phyloP scores from a whole-genome alignment of 371 early-diverging fungal species.

The Mucor plumbeus region DNA sequence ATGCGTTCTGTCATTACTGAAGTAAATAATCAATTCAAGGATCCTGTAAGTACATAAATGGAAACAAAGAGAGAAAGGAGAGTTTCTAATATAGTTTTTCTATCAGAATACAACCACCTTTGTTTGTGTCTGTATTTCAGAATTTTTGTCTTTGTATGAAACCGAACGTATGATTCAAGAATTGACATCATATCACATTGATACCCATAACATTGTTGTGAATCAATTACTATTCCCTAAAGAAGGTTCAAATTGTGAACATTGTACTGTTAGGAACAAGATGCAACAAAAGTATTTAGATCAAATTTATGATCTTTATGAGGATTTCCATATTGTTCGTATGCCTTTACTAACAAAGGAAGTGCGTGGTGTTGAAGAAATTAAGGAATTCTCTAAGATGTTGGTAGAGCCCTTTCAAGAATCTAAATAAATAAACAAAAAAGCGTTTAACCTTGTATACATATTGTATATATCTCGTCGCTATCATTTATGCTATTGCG shows the following conservation, averaged over 20 bases:
- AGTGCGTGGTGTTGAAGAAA: slow-evolving; percentile 93
- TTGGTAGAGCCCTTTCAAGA: slow-evolving; percentile 80
- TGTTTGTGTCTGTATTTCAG: slow-evolving; percentile 98
- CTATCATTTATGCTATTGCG: too few relatives aligned
- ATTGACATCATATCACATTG: slow-evolving; percentile 93
- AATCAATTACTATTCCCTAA: slow-evolving; percentile 97
- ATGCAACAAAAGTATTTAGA: slow-evolving; percentile 99
- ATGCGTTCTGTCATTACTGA: slow-evolving; percentile 95
- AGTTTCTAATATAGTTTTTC: not conserved
- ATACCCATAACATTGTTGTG: slow-evolving; percentile 98
- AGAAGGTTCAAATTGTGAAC: slow-evolving; percentile 93
- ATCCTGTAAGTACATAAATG: slow-evolving; percentile 71
- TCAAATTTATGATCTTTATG: slow-evolving; percentile 97
- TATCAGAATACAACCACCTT: slow-evolving; percentile 93
- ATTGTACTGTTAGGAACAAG: slow-evolving; percentile 92
- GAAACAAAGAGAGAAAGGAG: not conserved
- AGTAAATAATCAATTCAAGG: slow-evolving; percentile 96
- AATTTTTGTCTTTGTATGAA: slow-evolving; percentile 98
- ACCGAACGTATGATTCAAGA: slow-evolving; percentile 99
- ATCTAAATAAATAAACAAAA: slow-evolving; percentile 15
- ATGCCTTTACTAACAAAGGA: slow-evolving; percentile 96
- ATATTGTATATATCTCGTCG: too few relatives aligned
- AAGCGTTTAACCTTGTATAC: too few relatives aligned
- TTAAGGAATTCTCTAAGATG: slow-evolving; percentile 91
- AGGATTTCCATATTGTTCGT: slow-evolving; percentile 92